Conservation (phyloP, 805 yeast species). For the Saccharomyces kudriavzevii region DNA sequence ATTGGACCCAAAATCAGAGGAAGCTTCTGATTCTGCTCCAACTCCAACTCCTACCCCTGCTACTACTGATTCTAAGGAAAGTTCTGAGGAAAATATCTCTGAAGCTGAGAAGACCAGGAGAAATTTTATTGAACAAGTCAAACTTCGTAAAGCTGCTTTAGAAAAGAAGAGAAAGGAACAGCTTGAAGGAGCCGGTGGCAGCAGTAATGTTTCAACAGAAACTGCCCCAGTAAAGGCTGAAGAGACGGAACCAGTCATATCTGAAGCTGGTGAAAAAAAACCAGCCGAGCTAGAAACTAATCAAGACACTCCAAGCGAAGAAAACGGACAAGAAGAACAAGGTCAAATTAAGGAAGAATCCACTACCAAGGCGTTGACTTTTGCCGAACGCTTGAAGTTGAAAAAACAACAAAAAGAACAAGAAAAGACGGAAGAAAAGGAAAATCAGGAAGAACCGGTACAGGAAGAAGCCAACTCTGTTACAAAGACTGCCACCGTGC, state of each 20-base stretch:
- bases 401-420: slow-evolving; percentile 4
- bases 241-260: background rate
- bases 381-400: slow-evolving; percentile 20
- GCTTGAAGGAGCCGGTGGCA: slow-evolving; percentile 2
- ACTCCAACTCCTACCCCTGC: slow-evolving; percentile 1
- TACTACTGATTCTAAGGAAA: background rate
- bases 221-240: background rate
- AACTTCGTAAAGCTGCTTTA: slow-evolving; percentile 25
- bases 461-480: background rate
- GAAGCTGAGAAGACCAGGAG: slow-evolving; percentile 26
- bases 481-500: slow-evolving; percentile 1
- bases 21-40: background rate
- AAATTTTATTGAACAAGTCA: slow-evolving; percentile 28
- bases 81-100: slow-evolving; percentile 9
- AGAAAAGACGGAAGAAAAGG: slow-evolving; percentile 5
- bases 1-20: slow-evolving; percentile 2
- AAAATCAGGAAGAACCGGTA: slow-evolving; percentile 1
- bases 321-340: slow-evolving; percentile 4
- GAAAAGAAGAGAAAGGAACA: slow-evolving; percentile 22
- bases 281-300: slow-evolving; percentile 3
- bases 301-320: slow-evolving; percentile 11
- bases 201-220: background rate
- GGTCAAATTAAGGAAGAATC: slow-evolving; percentile 3
- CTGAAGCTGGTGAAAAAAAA: slow-evolving; percentile 3
- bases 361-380: slow-evolving; percentile 11